A percentile compares a stretch with the other conserved stretches of the same genome.
phyloP scores from a whole-genome alignment of 768 basidiomycete species.

The Mycena sanguinolenta region DNA sequence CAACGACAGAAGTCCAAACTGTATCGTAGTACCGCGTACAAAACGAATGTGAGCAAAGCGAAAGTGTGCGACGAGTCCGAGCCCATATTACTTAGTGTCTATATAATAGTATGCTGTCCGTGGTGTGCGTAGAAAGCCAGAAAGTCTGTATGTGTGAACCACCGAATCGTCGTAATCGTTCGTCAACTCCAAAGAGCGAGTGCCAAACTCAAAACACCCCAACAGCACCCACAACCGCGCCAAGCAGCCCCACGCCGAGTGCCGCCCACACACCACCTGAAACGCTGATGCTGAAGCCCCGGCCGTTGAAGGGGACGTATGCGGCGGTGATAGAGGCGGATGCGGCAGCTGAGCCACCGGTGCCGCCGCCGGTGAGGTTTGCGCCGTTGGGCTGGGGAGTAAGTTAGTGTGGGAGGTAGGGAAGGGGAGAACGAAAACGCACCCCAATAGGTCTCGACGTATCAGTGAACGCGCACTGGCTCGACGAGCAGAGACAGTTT shows the following conservation, averaged over 20 bases:
- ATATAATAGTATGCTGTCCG: no score
- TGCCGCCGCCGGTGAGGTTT: conserved; percentile 71
- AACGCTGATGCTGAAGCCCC: conserved; percentile 9
- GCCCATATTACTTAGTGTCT: no score
- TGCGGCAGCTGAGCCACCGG: conserved; percentile 46
- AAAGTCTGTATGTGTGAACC: neutral
- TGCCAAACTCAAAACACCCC: conserved; percentile 15
- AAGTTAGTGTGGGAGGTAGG: no score
- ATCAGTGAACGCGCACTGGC: conserved; percentile 73
- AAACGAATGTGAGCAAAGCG: no score
- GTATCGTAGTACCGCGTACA: no score
- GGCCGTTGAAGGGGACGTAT: conserved; percentile 65
- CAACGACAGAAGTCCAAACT: no score
- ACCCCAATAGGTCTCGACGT: conserved; percentile 70
- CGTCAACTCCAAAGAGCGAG: neutral
- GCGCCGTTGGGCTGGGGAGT: conserved; percentile 63
- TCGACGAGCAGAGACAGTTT: conserved; percentile 71
- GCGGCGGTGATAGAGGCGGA: conserved; percentile 45
- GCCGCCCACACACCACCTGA: conserved; percentile 30
- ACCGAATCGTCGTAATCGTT: neutral
- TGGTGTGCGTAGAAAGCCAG: no score
- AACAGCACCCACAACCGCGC: conserved; percentile 32
- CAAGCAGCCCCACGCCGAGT: conserved; percentile 26
- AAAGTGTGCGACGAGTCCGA: no score
- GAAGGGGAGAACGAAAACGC: neutral